phyloP scores from a whole-genome alignment of 768 basidiomycete species.

The Gymnopilus junonius region DNA sequence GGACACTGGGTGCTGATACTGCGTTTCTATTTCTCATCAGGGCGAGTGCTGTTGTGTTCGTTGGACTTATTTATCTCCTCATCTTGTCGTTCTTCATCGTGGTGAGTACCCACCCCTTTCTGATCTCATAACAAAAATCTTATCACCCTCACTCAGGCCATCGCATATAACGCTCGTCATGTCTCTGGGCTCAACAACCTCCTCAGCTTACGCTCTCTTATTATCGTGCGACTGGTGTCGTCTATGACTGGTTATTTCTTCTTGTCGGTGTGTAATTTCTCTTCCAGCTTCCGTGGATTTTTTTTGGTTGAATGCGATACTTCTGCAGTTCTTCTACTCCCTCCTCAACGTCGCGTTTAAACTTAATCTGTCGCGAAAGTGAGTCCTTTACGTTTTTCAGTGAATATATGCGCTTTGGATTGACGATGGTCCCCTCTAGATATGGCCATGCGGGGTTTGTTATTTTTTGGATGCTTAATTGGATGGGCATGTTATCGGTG shows the following conservation, averaged over 20 bases:
- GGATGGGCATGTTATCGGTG: slow-evolving; percentile 65
- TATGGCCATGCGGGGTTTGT: slow-evolving; percentile 61
- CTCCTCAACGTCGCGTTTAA: slow-evolving; percentile 65
- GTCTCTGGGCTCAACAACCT: slow-evolving; percentile 37
- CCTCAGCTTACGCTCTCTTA: slow-evolving; percentile 36
- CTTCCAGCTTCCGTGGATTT: not conserved
- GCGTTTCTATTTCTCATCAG: slow-evolving; percentile 29
- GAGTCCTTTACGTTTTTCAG: slow-evolving; percentile 16
- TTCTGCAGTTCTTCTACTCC: slow-evolving; percentile 59
- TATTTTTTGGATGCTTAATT: slow-evolving; percentile 76
- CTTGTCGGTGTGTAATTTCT: slow-evolving; percentile 35
- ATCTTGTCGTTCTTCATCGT: slow-evolving; percentile 48
- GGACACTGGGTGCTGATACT: not conserved
- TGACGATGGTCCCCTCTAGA: slow-evolving; percentile 25
- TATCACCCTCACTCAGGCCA: too few species aligned
- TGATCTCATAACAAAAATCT: too few species aligned
- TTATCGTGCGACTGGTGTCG: slow-evolving; percentile 37
- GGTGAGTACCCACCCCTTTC: slow-evolving; percentile 30
- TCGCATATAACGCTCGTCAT: slow-evolving; percentile 41
- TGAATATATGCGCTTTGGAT: not conserved
- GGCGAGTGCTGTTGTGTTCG: slow-evolving; percentile 57
- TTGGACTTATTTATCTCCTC: slow-evolving; percentile 60
- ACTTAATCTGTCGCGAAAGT: slow-evolving; percentile 57
- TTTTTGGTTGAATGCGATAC: not conserved
- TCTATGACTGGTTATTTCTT: slow-evolving; percentile 39